These are phyloP conservation scores for Yamadazyma jaroonii DNA, from an alignment of 1,139 yeast species.

Conservation along the genomic window DNA sequence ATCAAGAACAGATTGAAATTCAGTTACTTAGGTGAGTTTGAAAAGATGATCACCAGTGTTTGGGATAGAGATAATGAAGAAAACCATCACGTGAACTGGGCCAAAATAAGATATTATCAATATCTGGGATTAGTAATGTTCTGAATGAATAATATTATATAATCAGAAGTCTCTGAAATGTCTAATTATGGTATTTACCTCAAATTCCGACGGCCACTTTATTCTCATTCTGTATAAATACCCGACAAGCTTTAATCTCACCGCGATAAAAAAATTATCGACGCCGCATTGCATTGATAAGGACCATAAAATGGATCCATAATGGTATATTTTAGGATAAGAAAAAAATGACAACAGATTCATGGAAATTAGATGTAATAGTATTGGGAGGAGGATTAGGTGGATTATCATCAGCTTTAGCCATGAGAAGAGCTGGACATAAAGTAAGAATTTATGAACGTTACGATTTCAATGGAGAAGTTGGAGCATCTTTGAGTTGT, in stretches of 20 bases:
- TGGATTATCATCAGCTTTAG: constrained; percentile 34
- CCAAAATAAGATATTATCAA: constrained; percentile 17
- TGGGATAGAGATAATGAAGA: constrained; percentile 18
- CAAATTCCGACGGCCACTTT: too few relatives aligned
- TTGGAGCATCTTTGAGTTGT: constrained; percentile 31
- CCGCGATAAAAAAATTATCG: too few relatives aligned
- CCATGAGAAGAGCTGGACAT: constrained; percentile 30
- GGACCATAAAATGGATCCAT: too few relatives aligned
- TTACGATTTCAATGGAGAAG: constrained; percentile 31
- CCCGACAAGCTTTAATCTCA: too few relatives aligned
- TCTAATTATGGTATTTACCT: too few relatives aligned
- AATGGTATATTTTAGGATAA: too few relatives aligned
- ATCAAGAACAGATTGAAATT: constrained; percentile 17
- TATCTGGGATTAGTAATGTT: constrained; percentile 23
- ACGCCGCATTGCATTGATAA: too few relatives aligned
- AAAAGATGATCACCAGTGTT: constrained; percentile 14
- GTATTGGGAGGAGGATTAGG: constrained; percentile 40
- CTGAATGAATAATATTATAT: constrained; percentile 8
- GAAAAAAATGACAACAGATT: constrained; percentile 9
- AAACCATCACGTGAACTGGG: constrained; percentile 20
- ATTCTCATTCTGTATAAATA: too few relatives aligned
- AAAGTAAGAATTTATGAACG: constrained; percentile 30
- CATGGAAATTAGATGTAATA: constrained; percentile 17
- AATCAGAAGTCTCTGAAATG: too few relatives aligned
- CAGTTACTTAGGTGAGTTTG: constrained; percentile 18